Percentiles rank a stretch among this genome's conserved stretches.
Conservation (phyloP, 805 yeast species). For the Suhomyces kilbournensis region DNA sequence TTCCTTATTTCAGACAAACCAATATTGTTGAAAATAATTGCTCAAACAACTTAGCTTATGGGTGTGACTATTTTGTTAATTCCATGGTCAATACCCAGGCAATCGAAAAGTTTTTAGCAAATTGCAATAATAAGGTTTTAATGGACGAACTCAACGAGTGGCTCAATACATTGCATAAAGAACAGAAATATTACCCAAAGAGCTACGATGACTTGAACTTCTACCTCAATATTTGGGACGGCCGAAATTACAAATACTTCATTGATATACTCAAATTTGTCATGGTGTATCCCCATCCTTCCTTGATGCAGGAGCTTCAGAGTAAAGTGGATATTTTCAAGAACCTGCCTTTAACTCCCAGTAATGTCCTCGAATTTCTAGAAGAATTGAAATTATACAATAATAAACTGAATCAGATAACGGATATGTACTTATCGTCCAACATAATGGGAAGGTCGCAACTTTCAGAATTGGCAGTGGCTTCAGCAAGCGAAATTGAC, state of each 20-base stretch:
- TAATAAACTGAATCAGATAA: slow-evolving; percentile 16
- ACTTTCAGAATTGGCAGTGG: slow-evolving; percentile 15
- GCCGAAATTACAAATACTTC: slow-evolving; percentile 18
- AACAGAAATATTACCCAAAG: slow-evolving; percentile 10
- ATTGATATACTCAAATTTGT: slow-evolving; percentile 29
- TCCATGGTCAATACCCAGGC: slow-evolving; percentile 16
- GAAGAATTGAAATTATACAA: slow-evolving; percentile 21
- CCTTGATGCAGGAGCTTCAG: slow-evolving; percentile 9
- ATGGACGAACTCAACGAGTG: slow-evolving; percentile 14
- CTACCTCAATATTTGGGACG: slow-evolving; percentile 32
- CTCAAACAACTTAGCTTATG: slow-evolving; percentile 26
- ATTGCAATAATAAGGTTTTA: slow-evolving; percentile 5
- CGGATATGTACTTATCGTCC: slow-evolving; percentile 30
- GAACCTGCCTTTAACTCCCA: slow-evolving; percentile 3
- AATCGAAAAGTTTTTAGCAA: slow-evolving; percentile 10
- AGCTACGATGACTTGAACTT: slow-evolving; percentile 25
- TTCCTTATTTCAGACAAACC: slow-evolving; percentile 8
- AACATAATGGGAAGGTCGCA: slow-evolving; percentile 20
- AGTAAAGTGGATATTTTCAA: slow-evolving; percentile 3
- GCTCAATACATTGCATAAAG: slow-evolving; percentile 14
- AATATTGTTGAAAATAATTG: slow-evolving; percentile 18
- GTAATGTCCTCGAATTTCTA: slow-evolving; percentile 13
- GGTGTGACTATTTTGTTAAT: slow-evolving; percentile 22
- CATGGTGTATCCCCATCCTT: slow-evolving; percentile 32
- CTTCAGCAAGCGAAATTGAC: slow-evolving; percentile 17